Evolutionary conservation across 805 yeast species (phyloP).

Genomic region (Clavispora carvajalis): DNA sequence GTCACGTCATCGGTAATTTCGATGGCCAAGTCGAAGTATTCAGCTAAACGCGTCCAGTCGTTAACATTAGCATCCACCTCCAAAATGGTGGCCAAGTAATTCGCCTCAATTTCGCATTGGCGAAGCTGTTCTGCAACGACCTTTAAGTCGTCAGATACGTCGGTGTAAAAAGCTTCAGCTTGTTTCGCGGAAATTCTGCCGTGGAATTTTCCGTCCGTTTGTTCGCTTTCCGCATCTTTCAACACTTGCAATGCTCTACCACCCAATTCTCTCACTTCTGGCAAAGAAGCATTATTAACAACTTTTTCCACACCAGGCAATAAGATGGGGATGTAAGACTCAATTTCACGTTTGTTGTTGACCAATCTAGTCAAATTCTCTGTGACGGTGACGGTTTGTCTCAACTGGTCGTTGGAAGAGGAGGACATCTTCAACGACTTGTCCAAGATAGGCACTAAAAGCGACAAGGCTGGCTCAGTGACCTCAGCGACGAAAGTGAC

Average conservation of each 20-base stretch:
- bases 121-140: conserved; percentile 25
- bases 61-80: conserved; percentile 40
- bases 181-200: conserved; percentile 62
- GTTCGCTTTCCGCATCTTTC: conserved; percentile 69
- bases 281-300: conserved; percentile 83
- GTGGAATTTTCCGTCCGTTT: conserved; percentile 66
- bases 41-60: conserved; percentile 46
- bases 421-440: conserved; percentile 84
- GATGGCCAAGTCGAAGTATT: conserved; percentile 41
- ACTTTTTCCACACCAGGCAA: conserved; percentile 92
- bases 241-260: conserved; percentile 78
- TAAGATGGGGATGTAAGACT: conserved; percentile 75
- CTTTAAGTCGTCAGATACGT: conserved; percentile 11
- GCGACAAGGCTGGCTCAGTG: conserved; percentile 88
- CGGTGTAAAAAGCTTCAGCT: conserved; percentile 41
- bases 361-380: conserved; percentile 95
- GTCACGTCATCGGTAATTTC: conserved; percentile 10
- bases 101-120: conserved; percentile 25
- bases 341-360: conserved; percentile 88
- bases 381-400: conserved; percentile 93
- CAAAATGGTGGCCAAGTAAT: conserved; percentile 43
- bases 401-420: conserved; percentile 90
- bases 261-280: conserved; percentile 94
- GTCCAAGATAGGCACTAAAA: conserved; percentile 86
- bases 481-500: conserved; percentile 98